phyloP scores from a whole-genome alignment of 2,329 filamentous ascomycete species.

The Xylogone sp. region DNA sequence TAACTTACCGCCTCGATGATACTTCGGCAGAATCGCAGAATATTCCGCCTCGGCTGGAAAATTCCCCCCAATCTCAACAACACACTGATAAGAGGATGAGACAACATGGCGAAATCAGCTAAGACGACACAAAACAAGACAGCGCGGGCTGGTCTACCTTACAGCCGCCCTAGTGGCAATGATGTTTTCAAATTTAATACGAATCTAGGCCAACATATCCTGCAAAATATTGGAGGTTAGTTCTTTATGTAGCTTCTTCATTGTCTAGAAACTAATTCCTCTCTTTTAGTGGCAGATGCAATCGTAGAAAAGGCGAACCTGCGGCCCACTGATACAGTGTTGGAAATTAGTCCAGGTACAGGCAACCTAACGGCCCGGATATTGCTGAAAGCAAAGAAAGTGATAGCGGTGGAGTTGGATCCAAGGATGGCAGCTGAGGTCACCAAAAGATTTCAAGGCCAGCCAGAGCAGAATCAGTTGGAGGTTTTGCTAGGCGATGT shows the following conservation, averaged over 20 bases:
- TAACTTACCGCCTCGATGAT: too few species aligned
- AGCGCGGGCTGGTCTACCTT: too few species aligned
- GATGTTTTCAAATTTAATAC: constrained; percentile 98
- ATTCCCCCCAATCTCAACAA: too few species aligned
- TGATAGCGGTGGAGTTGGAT: constrained; percentile 86
- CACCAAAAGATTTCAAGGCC: constrained; percentile 89
- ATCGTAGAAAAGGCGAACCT: constrained; percentile 85
- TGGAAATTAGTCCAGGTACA: constrained; percentile 89
- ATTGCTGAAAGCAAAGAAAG: constrained; percentile 77
- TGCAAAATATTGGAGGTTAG: constrained; percentile 73
- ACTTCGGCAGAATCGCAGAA: too few species aligned
- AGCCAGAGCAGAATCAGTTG: constrained; percentile 75
- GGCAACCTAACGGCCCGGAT: constrained; percentile 89
- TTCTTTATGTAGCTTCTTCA: too few species aligned
- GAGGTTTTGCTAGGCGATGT: constrained; percentile 90
- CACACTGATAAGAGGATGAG: too few species aligned
- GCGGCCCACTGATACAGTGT: constrained; percentile 79
- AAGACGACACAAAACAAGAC: too few species aligned
- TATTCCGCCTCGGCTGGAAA: too few species aligned
- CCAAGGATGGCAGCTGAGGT: constrained; percentile 91
- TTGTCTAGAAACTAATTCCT: background rate
- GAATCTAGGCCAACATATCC: constrained; percentile 79
- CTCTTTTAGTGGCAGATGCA: constrained; percentile 59
- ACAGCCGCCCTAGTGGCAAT: too few species aligned
- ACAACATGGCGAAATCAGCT: too few species aligned